These are phyloP conservation scores for Trametes cingulata DNA, from an alignment of 768 basidiomycete genomes.

Conservation along the genomic window DNA sequence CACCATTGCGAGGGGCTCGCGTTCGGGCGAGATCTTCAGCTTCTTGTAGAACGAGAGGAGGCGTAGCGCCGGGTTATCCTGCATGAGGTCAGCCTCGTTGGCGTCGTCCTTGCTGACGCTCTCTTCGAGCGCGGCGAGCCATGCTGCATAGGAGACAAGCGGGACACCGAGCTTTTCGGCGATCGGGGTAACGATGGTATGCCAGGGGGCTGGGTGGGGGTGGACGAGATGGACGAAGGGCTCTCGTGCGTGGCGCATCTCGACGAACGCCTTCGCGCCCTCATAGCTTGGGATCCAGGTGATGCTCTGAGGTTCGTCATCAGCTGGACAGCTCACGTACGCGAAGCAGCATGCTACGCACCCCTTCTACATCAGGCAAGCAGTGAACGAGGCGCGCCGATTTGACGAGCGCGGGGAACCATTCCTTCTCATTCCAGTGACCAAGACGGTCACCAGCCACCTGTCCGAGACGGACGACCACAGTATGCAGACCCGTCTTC, in stretches of 20 bases:
- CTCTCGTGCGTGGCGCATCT: constrained; percentile 27
- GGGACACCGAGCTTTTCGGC: constrained; percentile 21
- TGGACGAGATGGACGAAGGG: constrained; percentile 41
- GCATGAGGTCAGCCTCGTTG: constrained; percentile 18
- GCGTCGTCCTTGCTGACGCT: constrained; percentile 4
- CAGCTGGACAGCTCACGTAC: too few relatives aligned
- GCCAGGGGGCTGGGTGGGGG: constrained; percentile 38
- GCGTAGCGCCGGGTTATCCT: constrained; percentile 24
- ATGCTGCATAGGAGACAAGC: constrained; percentile 27
- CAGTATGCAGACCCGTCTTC: constrained; percentile 22
- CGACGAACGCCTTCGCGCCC: constrained; percentile 36
- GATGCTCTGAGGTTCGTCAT: neutral
- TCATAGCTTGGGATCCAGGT: constrained; percentile 38
- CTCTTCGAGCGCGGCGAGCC: constrained; percentile 23
- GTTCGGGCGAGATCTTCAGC: neutral
- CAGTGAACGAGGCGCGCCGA: constrained; percentile 26
- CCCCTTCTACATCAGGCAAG: constrained; percentile 28
- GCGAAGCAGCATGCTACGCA: neutral
- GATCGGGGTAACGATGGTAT: constrained; percentile 2
- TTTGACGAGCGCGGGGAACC: constrained; percentile 34
- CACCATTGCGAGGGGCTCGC: constrained; percentile 13
- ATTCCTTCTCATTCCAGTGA: constrained; percentile 36
- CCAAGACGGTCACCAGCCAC: constrained; percentile 31
- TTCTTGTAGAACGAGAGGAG: constrained; percentile 26
- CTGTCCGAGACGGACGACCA: constrained; percentile 39